These are phyloP conservation scores for Strobilomyces dryophilus DNA, from an alignment of 768 basidiomycete species.

Conservation along the genomic window DNA sequence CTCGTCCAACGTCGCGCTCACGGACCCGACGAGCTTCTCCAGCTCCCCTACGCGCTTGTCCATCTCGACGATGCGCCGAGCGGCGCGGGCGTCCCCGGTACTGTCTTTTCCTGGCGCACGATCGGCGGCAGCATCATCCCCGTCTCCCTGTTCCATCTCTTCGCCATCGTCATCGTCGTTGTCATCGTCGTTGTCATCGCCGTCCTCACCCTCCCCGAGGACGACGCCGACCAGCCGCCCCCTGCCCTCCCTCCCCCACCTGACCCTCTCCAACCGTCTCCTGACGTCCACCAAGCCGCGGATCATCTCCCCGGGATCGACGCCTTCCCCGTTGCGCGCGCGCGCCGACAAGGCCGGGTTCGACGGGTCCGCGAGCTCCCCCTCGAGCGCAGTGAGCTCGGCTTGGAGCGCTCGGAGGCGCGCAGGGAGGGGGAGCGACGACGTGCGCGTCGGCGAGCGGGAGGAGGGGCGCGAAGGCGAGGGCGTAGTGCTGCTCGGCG, in stretches of 20 bases:
- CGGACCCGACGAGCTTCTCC: conserved; percentile 79
- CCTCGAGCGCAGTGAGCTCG: conserved; percentile 78
- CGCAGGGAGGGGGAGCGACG: conserved; percentile 45
- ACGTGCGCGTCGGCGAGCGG: conserved; percentile 25
- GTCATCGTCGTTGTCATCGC: background rate
- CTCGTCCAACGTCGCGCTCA: conserved; percentile 77
- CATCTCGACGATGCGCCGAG: conserved; percentile 61
- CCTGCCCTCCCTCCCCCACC: conserved; percentile 60
- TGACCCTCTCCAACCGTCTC: conserved; percentile 62
- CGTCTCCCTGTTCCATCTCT: background rate
- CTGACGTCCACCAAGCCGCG: conserved; percentile 75
- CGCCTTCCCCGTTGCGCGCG: conserved; percentile 45
- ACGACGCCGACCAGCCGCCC: conserved; percentile 59
- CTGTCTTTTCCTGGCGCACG: background rate
- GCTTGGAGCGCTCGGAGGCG: conserved; percentile 65
- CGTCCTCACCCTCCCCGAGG: conserved; percentile 26
- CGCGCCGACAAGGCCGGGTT: conserved; percentile 62
- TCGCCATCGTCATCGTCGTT: background rate
- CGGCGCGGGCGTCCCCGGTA: conserved; percentile 32
- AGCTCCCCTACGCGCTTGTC: conserved; percentile 82
- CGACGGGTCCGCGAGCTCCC: conserved; percentile 76
- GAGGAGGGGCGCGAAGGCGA: conserved; percentile 40
- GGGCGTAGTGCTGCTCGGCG: conserved; percentile 30
- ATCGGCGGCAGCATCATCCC: background rate
- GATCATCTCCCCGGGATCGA: conserved; percentile 73